Percentiles rank a stretch among this genome's conserved stretches.
Conservation (phyloP, 139 green algal species). For the Mesotaenium endlicherianum region DNA sequence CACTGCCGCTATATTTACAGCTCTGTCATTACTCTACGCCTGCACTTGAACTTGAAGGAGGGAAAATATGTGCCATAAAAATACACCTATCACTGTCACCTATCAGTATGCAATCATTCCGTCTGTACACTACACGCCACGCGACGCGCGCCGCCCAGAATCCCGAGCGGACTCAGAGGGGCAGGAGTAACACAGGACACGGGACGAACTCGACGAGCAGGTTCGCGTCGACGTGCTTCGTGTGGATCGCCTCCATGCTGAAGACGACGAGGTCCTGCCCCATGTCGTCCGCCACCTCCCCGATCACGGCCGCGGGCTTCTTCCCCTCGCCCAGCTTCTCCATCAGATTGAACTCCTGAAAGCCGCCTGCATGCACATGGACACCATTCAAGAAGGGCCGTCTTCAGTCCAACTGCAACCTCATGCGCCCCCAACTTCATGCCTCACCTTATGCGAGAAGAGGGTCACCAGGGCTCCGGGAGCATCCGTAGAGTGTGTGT, state of each 20-base stretch:
- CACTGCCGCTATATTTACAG: too few relatives aligned
- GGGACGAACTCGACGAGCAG: conserved; percentile 41
- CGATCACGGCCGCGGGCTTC: conserved; percentile 29
- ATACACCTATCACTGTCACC: too few relatives aligned
- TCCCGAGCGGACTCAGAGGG: too few relatives aligned
- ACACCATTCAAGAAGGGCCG: neutral
- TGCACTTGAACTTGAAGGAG: too few relatives aligned
- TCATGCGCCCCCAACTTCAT: too few relatives aligned
- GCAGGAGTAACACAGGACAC: conserved; percentile 33
- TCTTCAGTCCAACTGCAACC: too few relatives aligned
- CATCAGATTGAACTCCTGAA: conserved; percentile 29
- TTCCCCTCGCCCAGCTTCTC: conserved; percentile 36
- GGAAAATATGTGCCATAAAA: too few relatives aligned
- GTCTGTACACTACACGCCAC: too few relatives aligned
- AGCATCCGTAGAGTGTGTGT: neutral
- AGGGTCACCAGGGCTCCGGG: neutral
- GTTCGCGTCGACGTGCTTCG: conserved; percentile 36
- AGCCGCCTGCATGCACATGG: neutral
- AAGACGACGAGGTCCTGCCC: conserved; percentile 34
- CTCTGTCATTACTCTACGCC: too few relatives aligned
- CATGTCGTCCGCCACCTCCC: conserved; percentile 39
- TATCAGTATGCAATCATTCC: too few relatives aligned
- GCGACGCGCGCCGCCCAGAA: too few relatives aligned
- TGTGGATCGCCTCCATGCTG: conserved; percentile 32
- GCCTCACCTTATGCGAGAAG: too few relatives aligned